Base-by-base conservation (phyloP, 495 filamentous ascomycete species). In the Podospora comata region DNA sequence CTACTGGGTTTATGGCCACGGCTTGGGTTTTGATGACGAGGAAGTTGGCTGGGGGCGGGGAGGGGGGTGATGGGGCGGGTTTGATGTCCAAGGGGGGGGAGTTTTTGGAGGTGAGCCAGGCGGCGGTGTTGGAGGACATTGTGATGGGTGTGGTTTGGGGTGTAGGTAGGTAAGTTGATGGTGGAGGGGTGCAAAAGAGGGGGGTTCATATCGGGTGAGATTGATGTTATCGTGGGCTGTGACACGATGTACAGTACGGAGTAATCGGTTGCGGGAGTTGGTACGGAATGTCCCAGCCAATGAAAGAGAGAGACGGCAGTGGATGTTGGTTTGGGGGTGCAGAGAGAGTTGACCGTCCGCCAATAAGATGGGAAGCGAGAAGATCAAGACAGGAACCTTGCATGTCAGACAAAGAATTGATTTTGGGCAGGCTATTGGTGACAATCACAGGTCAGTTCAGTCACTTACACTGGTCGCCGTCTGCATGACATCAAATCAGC, bases 1-100 rank as follows among this genome's bases (percentile, higher is more conserved):
- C 85, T 60, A 83, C 71, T 4, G 83, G 79, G 72, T 83, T 83
- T 70, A 82, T 74, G 63, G 81, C 79, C 19, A 80, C 48, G 60
- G 80, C 79, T 32, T 65, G 54, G 65, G 73, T 75, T 62, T 76
- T 72, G 39, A 82, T 68, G n/a, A 81, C 64, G 62, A 82, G 70
- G 65, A 79, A 28, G 32, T 48, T 20, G 19, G 30, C 28, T 6
- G 16, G 28, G n/a, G 67, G 58, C 2, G 64, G 61, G 20, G 76
- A 74, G 13, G 9, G 39, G 39, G 39, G 39, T 7, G 76, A 68
- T 7, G 74, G 70, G 27, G 77, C 73, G 16, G 72, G 28, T 64
- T 75, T 72, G 54, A 83, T 63, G 16, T 75, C 70, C 61, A 82
- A 71, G 34, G 62, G 39, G 23, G n/a, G 26, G 59, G 48, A 27